Evolutionary conservation across 495 filamentous ascomycete genomes (phyloP), one percentile per base, ranked within the genome.

Genomic region (Xylaria bambusicola): DNA sequence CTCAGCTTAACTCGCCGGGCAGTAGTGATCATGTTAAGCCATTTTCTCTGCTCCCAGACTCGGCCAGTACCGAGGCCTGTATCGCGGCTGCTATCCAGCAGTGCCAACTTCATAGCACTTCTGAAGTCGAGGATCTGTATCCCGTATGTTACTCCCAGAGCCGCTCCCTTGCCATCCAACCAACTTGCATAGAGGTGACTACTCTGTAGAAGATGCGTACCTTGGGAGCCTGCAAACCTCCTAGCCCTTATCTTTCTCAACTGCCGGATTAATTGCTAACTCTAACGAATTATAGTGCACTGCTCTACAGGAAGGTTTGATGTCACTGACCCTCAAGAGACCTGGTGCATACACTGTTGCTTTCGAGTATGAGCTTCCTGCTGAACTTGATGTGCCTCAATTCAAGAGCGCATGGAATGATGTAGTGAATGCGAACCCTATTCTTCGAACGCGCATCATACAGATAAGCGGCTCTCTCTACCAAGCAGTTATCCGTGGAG

Each of bases 401-500:
- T 75, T 83, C 55, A 58, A 66, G 45, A 42, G 48, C 4, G 76
- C 79, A n/a, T 81, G 79, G 80, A 59, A 74, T 40, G 26, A 26
- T 13, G 56, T 59, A 2, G 35, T 52, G 3, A n/a, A 41, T 7
- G 47, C 56, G 2, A 51, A 59, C 27, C 38, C 56, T 2, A 59
- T 59, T 35, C 38, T 59, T 18, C 46, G 56, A 45, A 72, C 70
- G 0, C 65, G 65, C 0, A 31, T 72, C 41, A 60, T 68, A 1
- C 65, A 62, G 33, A 46, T 58, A 10, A 23, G 35, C 13, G 13
- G 62, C 1, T 63, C 62, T 20, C 61, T 62, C 45, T 48, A 66
- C 26, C 67, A 70, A 44, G 50, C 33, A 23, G 33, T 72, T 9
- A 58, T 70, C 1, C 46, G 46, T 0, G 56, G 29, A 3, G 6